These are phyloP conservation scores for Chrysanthemum seticuspe DNA, from an alignment of 129 eudicot genomes.

Conservation along the genomic window DNA sequence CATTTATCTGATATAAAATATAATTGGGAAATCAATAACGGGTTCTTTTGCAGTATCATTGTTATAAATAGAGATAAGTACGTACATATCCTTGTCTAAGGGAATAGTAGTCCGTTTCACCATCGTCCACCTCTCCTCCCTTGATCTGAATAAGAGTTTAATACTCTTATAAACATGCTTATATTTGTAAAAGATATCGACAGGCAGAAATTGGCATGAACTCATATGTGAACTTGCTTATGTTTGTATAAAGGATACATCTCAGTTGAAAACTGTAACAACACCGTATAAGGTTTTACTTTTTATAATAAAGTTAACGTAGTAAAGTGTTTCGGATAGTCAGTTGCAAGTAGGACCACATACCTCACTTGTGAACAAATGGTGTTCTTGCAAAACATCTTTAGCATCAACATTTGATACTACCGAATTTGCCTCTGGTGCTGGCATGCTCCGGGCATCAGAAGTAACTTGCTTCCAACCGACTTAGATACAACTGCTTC, in stretches of 20 bases:
- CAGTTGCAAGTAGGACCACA: no score
- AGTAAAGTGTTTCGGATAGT: no score
- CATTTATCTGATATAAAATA: slow-evolving; percentile 64
- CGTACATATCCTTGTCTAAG: slow-evolving; percentile 78
- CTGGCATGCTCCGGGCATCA: no score
- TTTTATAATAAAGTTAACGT: no score
- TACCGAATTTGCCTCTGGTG: no score
- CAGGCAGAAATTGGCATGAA: no score
- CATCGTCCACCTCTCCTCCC: slow-evolving; percentile 52
- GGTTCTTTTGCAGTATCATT: not conserved
- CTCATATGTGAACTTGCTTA: no score
- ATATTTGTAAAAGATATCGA: no score
- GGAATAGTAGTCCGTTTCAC: slow-evolving; percentile 51
- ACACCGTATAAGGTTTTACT: no score
- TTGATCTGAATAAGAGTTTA: slow-evolving; percentile 37
- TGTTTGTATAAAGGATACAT: no score
- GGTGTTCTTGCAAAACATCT: slow-evolving; percentile 30
- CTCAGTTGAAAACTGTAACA: no score
- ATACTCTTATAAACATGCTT: no score
- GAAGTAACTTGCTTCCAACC: slow-evolving; percentile 67
- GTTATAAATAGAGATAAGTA: not conserved
- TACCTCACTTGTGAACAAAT: slow-evolving; percentile 68
- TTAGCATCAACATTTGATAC: slow-evolving; percentile 27
- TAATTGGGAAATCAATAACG: not conserved
- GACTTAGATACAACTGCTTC: slow-evolving; percentile 58